Evolutionary conservation across 1,284 basidiomycete species (phyloP).

Genomic region (Puccinia triticina): DNA sequence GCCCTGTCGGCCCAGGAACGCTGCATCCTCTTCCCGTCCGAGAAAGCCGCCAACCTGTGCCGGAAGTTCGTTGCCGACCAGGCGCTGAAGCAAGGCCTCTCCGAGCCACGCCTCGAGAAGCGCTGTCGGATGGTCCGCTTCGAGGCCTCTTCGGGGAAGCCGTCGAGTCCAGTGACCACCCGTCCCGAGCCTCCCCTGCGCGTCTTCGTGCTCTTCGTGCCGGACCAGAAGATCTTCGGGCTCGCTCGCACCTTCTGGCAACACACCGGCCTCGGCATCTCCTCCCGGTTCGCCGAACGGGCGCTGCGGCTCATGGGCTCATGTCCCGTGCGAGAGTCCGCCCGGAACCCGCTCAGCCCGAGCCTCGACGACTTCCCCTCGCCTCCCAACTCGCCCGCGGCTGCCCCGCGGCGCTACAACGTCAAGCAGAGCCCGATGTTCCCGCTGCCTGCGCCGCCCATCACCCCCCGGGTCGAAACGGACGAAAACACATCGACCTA

Average conservation of each 20-base stretch:
- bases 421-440: slow-evolving; percentile 22
- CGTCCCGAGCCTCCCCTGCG: slow-evolving; percentile 62
- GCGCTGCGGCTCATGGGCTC: slow-evolving; percentile 72
- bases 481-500: slow-evolving; percentile 65
- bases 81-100: slow-evolving; percentile 61
- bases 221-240: slow-evolving; percentile 65
- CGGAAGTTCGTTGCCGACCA: slow-evolving; percentile 72
- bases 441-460: not conserved
- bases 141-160: slow-evolving; percentile 53
- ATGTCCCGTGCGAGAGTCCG: slow-evolving; percentile 60
- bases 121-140: slow-evolving; percentile 65
- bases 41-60: slow-evolving; percentile 72
- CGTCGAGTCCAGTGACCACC: slow-evolving; percentile 56
- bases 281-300: slow-evolving; percentile 80
- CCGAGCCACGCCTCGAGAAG: slow-evolving; percentile 70
- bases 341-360: slow-evolving; percentile 56
- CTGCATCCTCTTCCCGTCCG: slow-evolving; percentile 78
- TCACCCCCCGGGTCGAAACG: slow-evolving; percentile 55
- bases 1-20: slow-evolving; percentile 61
- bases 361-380: not conserved
- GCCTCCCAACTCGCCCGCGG: not conserved
- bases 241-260: slow-evolving; percentile 94
- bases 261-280: slow-evolving; percentile 87
- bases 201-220: slow-evolving; percentile 70
- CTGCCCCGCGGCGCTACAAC: slow-evolving; percentile 13